Evolutionary conservation across 1,139 yeast genomes (phyloP), one percentile per base, ranked within the genome.

Genomic region (Pichia sp.): DNA sequence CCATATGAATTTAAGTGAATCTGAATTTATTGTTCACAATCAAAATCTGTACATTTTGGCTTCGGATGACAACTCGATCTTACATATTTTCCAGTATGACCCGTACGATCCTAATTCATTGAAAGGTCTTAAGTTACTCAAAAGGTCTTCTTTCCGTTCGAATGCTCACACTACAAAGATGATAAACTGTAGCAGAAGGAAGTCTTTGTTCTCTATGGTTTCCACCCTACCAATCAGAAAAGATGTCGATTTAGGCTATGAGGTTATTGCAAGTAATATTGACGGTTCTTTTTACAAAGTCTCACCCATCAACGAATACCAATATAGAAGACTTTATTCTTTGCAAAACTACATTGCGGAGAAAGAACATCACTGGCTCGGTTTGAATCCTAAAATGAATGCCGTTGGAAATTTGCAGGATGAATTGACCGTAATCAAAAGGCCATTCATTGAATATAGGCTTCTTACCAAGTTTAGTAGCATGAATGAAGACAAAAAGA

Each of bases 101-200:
- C 99, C 99, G 0, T 97, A 91, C 63, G 96, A 90, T 67, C 88
- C 95, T 0, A 75, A 79, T 17, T 88, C 97, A 0, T 72, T 84
- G 34, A 84, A 90, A 54, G 99, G 99, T 1, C 91, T 86, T 63
- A 75, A 84, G 57, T 75, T 93, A 52, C 71, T 92, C 29, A 81
- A 85, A 57, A 83, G 83, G 61, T 79, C 93, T 0, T 83, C 87
- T 30, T 87, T 92, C 67, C 85, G 84, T 62, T 72, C 84, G 38
- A 90, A 90, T 62, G 77, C 85, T 12, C 69, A 76, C 8, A 80
- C 87, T 10, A 81, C 85, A 0, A 75, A 83, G 56, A 76, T 89
- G 81, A 51, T 58, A 1, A 55, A 63, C 6, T 56, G 63, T 12
- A 53, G 64, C 6, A 60, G 70, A 49, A 54, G 60, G n/a, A 38